Evolutionary conservation across 768 basidiomycete genomes (phyloP), one percentile per base, ranked within the genome.

Genomic region (Piloderma croceum): DNA sequence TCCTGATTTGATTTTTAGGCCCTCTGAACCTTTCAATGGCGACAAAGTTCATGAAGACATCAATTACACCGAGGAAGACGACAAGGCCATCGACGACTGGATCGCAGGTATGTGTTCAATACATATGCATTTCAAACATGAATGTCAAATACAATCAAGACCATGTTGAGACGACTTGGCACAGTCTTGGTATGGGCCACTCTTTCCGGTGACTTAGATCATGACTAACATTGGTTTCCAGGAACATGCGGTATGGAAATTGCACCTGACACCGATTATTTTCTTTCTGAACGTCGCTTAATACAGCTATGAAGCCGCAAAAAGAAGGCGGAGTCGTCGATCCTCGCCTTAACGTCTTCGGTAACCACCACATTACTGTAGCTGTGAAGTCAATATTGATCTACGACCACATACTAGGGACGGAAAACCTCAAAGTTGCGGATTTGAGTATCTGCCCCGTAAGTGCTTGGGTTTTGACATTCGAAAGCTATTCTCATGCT

Each of bases 161-260:
- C 57, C 79, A 83, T 56, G 81, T 84, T 50, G 82, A 83, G 68
- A 83, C 82, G 7, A 83, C 81, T 41, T 83, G 82, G 82, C 82
- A 84, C 68, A 79, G 76, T 56, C 67, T 83, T 37, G 79, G 77
- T 56, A 58, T 52, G 56, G 58, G 39, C 39, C 21, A 13, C 17
- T 27, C 33, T 18, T 9, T 22, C 13, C 20, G 36, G 31, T 15
- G 15, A 31, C 12, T 17, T 5, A 24, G 22, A 6, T 19, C 9
- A 7, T 31, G 17, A 29, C 31, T 41, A 20, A 42, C 35, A 33
- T 25, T 31, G 32, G 21, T 2, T 38, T 22, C 11, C 31, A 67
- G 67, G 68, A 32, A 71, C 69, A 48, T 71, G 71, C 59, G 68
- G 69, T 71, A 54, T 42, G 62, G 40, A n/a, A 19, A 2, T 23